Conservation (phyloP, 345 rosid genomes). For the Pugionium dolabratum region DNA sequence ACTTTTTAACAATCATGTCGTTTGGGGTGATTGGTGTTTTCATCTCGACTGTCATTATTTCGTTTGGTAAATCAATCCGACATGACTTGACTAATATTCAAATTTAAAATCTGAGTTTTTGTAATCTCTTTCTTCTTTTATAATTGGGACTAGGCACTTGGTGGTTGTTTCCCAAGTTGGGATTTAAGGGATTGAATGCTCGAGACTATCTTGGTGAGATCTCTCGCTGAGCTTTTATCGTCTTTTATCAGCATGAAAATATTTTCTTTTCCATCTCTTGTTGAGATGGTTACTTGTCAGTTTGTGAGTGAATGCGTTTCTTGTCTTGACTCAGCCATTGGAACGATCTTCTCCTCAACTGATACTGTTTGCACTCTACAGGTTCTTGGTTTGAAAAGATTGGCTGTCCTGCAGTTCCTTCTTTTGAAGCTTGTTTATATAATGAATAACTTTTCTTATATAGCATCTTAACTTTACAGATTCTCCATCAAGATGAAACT, state of each 20-base stretch:
- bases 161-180: slow-evolving; percentile 73
- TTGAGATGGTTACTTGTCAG: slow-evolving; percentile 3
- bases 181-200: slow-evolving; percentile 55
- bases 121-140: slow-evolving; percentile 1
- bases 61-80: slow-evolving; percentile 49
- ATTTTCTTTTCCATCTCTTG: slow-evolving; percentile 1
- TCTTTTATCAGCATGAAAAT: not conserved
- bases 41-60: slow-evolving; percentile 58
- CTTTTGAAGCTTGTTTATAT: slow-evolving; percentile 1
- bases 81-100: too few relatives aligned
- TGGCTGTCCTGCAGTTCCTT: not conserved
- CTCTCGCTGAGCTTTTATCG: not conserved
- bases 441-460: not conserved
- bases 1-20: slow-evolving; percentile 75
- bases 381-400: slow-evolving; percentile 45
- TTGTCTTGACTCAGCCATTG: slow-evolving; percentile 59
- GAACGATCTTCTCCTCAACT: slow-evolving; percentile 87
- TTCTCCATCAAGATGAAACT: slow-evolving; percentile 90
- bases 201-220: slow-evolving; percentile 74
- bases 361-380: slow-evolving; percentile 95
- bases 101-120: not conserved
- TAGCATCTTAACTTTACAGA: slow-evolving; percentile 41
- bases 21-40: slow-evolving; percentile 82
- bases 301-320: slow-evolving; percentile 22
- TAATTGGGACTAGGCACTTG: slow-evolving; percentile 61